phyloP scores from a whole-genome alignment of 805 yeast genomes.

The Zygosaccharomyces kombuchaensis region DNA sequence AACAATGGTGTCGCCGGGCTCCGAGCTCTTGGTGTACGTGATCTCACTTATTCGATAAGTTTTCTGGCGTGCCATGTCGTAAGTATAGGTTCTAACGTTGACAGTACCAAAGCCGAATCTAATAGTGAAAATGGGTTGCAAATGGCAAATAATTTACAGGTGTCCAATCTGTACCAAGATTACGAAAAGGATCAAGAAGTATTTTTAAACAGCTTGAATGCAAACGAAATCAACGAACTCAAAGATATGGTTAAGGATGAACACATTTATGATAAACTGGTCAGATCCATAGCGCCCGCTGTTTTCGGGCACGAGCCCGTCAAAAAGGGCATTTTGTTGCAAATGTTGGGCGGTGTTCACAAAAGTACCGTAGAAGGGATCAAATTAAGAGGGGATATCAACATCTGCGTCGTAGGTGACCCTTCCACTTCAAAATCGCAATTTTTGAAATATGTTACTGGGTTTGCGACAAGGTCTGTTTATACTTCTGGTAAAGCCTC shows the following conservation, averaged over 20 bases:
- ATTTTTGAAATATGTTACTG: slow-evolving; percentile 86
- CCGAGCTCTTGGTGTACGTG: slow-evolving; percentile 88
- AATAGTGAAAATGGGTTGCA: slow-evolving; percentile 21
- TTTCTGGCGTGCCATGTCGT: slow-evolving; percentile 88
- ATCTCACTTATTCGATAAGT: slow-evolving; percentile 85
- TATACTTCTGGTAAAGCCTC: slow-evolving; percentile 98
- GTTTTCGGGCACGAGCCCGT: slow-evolving; percentile 94
- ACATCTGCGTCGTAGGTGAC: slow-evolving; percentile 94
- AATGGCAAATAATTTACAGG: slow-evolving; percentile 28
- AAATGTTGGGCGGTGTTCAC: slow-evolving; percentile 92
- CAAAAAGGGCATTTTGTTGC: slow-evolving; percentile 86
- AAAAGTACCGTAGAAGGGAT: slow-evolving; percentile 91
- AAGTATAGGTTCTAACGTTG: slow-evolving; percentile 43
- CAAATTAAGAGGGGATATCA: slow-evolving; percentile 92
- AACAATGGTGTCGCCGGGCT: slow-evolving; percentile 87
- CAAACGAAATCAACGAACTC: slow-evolving; percentile 77
- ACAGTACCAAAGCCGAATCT: slow-evolving; percentile 9
- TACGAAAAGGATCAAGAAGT: slow-evolving; percentile 74
- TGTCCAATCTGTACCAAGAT: slow-evolving; percentile 31
- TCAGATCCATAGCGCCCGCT: slow-evolving; percentile 88
- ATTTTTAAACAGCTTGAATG: slow-evolving; percentile 71
- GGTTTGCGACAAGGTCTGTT: slow-evolving; percentile 88
- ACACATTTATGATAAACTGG: slow-evolving; percentile 77
- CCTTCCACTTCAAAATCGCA: slow-evolving; percentile 98
- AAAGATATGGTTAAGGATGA: slow-evolving; percentile 88